These are phyloP conservation scores for Xylariales sp. DNA, from an alignment of 2,329 filamentous ascomycete species.

Conservation along the genomic window DNA sequence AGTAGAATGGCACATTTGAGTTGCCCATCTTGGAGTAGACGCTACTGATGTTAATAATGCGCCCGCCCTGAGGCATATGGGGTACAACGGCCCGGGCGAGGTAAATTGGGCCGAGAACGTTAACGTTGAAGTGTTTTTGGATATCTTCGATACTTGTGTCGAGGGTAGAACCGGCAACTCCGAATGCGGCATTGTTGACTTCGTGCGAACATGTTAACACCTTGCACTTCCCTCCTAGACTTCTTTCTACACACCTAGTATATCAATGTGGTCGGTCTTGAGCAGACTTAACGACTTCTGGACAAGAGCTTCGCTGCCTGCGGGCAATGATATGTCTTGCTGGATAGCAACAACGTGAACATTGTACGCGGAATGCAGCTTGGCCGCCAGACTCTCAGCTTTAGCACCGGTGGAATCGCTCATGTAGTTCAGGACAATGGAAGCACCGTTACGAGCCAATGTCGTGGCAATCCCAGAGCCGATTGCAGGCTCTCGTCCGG, in stretches of 20 bases:
- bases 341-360: constrained; percentile 14
- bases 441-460: constrained; percentile 16
- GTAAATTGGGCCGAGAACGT: constrained; percentile 21
- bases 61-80: constrained; percentile 27
- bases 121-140: constrained; percentile 17
- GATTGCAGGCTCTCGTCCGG: constrained; percentile 28
- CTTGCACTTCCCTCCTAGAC: not conserved
- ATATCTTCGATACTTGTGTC: constrained; percentile 15
- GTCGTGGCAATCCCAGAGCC: constrained; percentile 26
- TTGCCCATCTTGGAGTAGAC: constrained; percentile 19
- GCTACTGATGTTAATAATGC: constrained; percentile 29
- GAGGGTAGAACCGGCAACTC: constrained; percentile 8
- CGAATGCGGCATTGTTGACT: constrained; percentile 22
- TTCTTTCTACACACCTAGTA: constrained; percentile 17
- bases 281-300: constrained; percentile 17
- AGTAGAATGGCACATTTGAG: constrained; percentile 9
- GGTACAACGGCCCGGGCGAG: constrained; percentile 19
- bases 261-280: constrained; percentile 19
- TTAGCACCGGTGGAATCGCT: constrained; percentile 10
- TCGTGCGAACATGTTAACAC: not conserved
- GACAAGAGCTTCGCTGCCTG: constrained; percentile 14
- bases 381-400: constrained; percentile 12
- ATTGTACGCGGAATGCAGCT: constrained; percentile 9
- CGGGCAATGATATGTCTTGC: constrained; percentile 10
- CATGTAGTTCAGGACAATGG: constrained; percentile 17